Evolutionary conservation across 179 eudicot species (phyloP), one percentile per base, ranked within the genome.

Genomic region (Beta lomatogona): DNA sequence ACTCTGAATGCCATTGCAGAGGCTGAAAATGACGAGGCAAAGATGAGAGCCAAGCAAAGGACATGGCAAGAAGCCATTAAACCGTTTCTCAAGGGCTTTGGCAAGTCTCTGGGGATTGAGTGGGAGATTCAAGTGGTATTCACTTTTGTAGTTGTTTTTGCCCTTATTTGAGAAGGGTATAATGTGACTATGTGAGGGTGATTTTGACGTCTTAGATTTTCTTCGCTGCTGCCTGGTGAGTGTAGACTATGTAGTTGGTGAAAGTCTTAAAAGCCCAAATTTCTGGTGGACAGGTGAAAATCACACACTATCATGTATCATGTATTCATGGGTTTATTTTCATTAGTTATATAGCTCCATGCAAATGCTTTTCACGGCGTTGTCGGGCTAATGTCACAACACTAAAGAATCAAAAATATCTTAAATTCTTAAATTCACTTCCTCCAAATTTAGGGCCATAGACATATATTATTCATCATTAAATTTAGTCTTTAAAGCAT

Each of bases 1-100:
- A 46, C 75, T 10, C 83, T 69, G 18, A 57, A 10, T 19, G 66
- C 78, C 71, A 64, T 52, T 22, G 21, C 50, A 4, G 74, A 2
- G 53, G 16, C 60, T 9, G 68, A 67, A n/a, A 81, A 55, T 5
- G 83, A 67, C 12, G 67, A 19, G 5, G 60, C 69, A 3, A 58
- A 66, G 45, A 75, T 22, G 69, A 81, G 12, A 65, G 75, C 79
- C 46, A 74, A 41, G 67, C 67, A 53, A 22, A 76, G 70, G 60
- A 76, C 55, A 11, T 68, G 63, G 60, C 18, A 41, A 55, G 67
- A 44, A 75, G 80, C 75, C 83, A 81, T 81, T 25, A n/a, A 36
- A 36, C 19, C 1, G 66, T 25, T 50, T 69, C 4, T 15, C 11
- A 18, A 41, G 13, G 31, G 28, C 21, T 53, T 79, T 55, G 5